Evolutionary conservation across 2,329 filamentous ascomycete species (phyloP), one percentile per base, ranked within the genome.

Genomic region (Diaporthe citrichinensis): DNA sequence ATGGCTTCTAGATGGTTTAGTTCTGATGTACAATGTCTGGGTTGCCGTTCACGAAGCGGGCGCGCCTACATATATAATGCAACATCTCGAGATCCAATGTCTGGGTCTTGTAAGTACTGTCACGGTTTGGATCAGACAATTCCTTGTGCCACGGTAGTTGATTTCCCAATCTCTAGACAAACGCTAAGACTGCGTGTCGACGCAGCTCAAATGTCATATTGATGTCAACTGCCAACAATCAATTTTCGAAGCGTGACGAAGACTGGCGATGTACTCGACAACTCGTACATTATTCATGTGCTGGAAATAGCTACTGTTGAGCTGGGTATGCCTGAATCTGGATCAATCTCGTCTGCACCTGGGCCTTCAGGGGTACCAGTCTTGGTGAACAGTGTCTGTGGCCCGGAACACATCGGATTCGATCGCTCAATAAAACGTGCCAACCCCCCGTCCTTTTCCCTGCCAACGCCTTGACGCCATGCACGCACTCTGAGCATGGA

Each of bases 401-500:
- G 20, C 51, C 51, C 9, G 28, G 36, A 31, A 31, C 57, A 31
- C n/a, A 9, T 25, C 20, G 20, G 28, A 49, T 28, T 44, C 25
- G 51, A n/a, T 58, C 34, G 39, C n/a, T 65, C 34, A 53, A 17
- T 28, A 31, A 55, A 41, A 44, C 25, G n/a, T 23, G 58, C 20
- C 12, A 10, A 10, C 6, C n/a, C 51, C 57, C 44, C 25, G 2
- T 31, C 39, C 7, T 46, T 65, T 44, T 7, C 28, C 55, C 59
- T n/a, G 25, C 71, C 46, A 73, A 75, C 69, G 69, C 74, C 69
- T 49, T 59, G 69, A 75, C 69, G 59, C 74, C 74, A 34, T 75
- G 39, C 31, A 17, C 62, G 10, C 36, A 36, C 23, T n/a, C 49
- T n/a, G 31, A 51, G 34, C 31, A 41, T 53, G 44, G 34, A 12